Evolutionary conservation across 2,329 filamentous ascomycete genomes (phyloP).

Genomic region (Sclerotinia nivalis): DNA sequence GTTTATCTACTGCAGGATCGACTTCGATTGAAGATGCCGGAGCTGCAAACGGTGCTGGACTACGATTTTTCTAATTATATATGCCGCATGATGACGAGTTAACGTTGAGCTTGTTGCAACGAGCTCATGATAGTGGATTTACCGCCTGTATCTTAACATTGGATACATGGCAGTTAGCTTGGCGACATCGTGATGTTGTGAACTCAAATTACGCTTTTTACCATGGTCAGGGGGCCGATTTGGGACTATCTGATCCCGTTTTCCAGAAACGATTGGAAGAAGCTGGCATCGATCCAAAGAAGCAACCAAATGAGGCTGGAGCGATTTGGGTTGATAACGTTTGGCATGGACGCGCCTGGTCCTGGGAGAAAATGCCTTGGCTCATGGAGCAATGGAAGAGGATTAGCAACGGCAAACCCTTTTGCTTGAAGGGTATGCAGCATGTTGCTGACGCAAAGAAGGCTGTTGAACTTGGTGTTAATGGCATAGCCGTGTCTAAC

Average conservation of each 20-base stretch:
- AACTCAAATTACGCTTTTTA: conserved; percentile 64
- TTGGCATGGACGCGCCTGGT: conserved; percentile 62
- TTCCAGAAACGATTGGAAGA: conserved; percentile 56
- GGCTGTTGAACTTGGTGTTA: conserved; percentile 57
- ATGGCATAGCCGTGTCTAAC: conserved; percentile 63
- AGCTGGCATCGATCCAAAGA: conserved; percentile 54
- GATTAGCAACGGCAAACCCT: conserved; percentile 58
- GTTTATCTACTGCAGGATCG: conserved; percentile 56
- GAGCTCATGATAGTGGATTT: conserved; percentile 57
- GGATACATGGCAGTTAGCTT: conserved; percentile 65
- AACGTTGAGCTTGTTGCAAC: conserved; percentile 55
- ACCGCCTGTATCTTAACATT: conserved; percentile 60
- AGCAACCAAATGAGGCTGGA: conserved; percentile 54
- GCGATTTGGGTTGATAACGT: conserved; percentile 64
- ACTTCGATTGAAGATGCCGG: conserved; percentile 58
- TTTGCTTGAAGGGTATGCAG: conserved; percentile 65
- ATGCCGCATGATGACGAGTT: conserved; percentile 63
- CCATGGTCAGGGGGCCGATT: conserved; percentile 57
- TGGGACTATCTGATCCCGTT: conserved; percentile 60
- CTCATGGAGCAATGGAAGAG: conserved; percentile 60
- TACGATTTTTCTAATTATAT: conserved; percentile 64
- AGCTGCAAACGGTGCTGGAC: conserved; percentile 52
- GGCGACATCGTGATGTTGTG: conserved; percentile 59
- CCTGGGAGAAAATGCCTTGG: conserved; percentile 65
- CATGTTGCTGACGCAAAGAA: conserved; percentile 57